Percentiles rank a stretch among this genome's conserved stretches.
phyloP scores from a whole-genome alignment of 805 yeast species.

The Kodamaea hsintzibuensis region DNA sequence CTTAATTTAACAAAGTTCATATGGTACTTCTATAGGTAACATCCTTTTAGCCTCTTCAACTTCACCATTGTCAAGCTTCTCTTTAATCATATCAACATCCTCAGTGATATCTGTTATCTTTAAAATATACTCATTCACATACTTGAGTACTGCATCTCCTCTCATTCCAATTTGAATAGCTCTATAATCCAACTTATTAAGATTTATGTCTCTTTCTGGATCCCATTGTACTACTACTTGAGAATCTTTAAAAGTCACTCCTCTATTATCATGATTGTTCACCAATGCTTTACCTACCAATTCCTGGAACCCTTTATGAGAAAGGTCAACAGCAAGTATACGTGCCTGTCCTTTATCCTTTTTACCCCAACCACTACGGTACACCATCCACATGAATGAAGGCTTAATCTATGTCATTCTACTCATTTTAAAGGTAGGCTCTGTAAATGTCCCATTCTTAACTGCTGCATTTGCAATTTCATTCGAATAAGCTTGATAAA shows the following conservation, averaged over 20 bases:
- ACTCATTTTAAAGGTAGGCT: not conserved
- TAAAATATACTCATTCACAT: not conserved
- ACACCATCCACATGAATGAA: not conserved
- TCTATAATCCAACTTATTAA: not conserved
- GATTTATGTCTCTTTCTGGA: not conserved
- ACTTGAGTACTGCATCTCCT: not conserved
- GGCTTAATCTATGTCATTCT: not conserved
- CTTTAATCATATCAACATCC: not conserved
- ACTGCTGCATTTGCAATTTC: not conserved
- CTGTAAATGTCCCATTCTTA: not conserved
- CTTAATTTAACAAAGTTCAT: not conserved
- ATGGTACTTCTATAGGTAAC: not conserved
- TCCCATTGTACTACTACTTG: not conserved
- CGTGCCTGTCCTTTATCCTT: not conserved
- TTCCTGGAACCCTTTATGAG: not conserved
- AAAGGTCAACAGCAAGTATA: not conserved
- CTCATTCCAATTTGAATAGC: not conserved
- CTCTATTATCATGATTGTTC: not conserved
- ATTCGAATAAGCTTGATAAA: not conserved
- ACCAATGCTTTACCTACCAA: not conserved
- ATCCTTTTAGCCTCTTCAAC: not conserved
- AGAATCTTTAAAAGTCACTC: not conserved
- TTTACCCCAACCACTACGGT: not conserved
- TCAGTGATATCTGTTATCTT: not conserved
- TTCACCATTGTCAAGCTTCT: not conserved